Evolutionary conservation across 225 moss, liverwort and hornwort species (phyloP).

Genomic region (Sphagnum tenellum): DNA sequence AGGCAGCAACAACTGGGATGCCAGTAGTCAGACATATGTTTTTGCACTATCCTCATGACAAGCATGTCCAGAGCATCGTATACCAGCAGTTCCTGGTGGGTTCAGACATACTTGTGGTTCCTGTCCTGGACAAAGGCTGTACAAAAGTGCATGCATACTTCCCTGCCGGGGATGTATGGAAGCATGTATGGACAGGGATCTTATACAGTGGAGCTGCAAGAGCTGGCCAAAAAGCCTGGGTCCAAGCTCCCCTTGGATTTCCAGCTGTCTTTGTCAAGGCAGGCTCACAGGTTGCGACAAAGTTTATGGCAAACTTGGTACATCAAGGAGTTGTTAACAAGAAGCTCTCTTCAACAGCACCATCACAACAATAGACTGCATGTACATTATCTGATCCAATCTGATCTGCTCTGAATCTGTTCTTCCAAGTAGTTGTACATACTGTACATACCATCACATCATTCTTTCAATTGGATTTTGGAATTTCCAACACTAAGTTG

Average conservation of each 20-base stretch:
- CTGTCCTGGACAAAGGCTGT: constrained; percentile 59
- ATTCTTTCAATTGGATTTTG: too few species aligned
- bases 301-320: constrained; percentile 39
- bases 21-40: constrained; percentile 77
- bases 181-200: constrained; percentile 69
- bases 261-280: constrained; percentile 62
- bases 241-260: constrained; percentile 48
- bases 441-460: too few species aligned
- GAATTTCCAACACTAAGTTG: too few species aligned
- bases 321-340: constrained; percentile 17
- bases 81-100: constrained; percentile 79
- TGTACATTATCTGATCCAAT: too few species aligned
- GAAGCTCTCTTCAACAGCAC: not conserved
- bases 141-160: constrained; percentile 60
- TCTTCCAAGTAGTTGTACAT: too few species aligned
- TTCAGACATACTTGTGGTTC: constrained; percentile 66
- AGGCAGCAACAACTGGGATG: constrained; percentile 64
- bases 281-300: constrained; percentile 46
- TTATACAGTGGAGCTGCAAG: constrained; percentile 18
- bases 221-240: constrained; percentile 22
- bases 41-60: constrained; percentile 67
- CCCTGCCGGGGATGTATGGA: constrained; percentile 47
- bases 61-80: constrained; percentile 31
- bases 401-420: too few species aligned
- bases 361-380: too few species aligned